A percentile compares a stretch with the other conserved stretches of the same genome.
Conservation (phyloP, 345 rosid genomes). For the Stellera chamaejasme region DNA sequence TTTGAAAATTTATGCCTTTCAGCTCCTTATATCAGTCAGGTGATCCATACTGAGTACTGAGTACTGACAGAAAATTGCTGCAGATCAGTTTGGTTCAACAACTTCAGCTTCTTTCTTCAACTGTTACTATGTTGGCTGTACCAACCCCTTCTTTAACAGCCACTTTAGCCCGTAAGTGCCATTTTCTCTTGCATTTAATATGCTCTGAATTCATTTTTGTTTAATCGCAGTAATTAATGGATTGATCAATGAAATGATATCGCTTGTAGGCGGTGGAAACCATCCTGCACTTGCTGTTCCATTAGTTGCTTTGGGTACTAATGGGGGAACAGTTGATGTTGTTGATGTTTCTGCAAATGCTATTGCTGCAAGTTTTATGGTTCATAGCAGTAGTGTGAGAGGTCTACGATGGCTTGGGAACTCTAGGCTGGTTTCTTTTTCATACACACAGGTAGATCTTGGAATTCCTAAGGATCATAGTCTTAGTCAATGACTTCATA, state of each 20-base stretch:
- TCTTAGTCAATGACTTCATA: too few relatives aligned
- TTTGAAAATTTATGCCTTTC: too few relatives aligned
- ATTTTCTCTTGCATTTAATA: slow-evolving; percentile 18
- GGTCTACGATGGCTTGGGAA: slow-evolving; percentile 98
- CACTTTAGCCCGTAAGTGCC: slow-evolving; percentile 79
- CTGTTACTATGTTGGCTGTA: slow-evolving; percentile 87
- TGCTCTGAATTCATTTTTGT: slow-evolving; percentile 7
- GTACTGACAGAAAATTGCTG: slow-evolving; percentile 16
- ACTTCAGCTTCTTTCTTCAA: slow-evolving; percentile 93
- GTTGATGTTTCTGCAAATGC: slow-evolving; percentile 94
- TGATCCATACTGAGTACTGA: slow-evolving; percentile 10
- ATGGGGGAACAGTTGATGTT: slow-evolving; percentile 76
- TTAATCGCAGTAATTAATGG: slow-evolving; percentile 3
- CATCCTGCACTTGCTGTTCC: slow-evolving; percentile 92
- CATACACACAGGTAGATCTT: slow-evolving; percentile 23
- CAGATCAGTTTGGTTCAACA: slow-evolving; percentile 82
- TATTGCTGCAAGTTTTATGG: slow-evolving; percentile 76
- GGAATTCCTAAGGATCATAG: too few relatives aligned
- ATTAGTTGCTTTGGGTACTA: slow-evolving; percentile 96
- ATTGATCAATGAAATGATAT: slow-evolving; percentile 21
- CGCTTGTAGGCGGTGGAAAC: slow-evolving; percentile 76
- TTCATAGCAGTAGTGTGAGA: slow-evolving; percentile 67
- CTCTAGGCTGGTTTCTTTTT: slow-evolving; percentile 91
- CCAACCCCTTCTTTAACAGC: slow-evolving; percentile 94
- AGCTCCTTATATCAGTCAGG: too few relatives aligned